phyloP scores from a whole-genome alignment of 257 asterid species.

The Nicotiana obtusifolia region DNA sequence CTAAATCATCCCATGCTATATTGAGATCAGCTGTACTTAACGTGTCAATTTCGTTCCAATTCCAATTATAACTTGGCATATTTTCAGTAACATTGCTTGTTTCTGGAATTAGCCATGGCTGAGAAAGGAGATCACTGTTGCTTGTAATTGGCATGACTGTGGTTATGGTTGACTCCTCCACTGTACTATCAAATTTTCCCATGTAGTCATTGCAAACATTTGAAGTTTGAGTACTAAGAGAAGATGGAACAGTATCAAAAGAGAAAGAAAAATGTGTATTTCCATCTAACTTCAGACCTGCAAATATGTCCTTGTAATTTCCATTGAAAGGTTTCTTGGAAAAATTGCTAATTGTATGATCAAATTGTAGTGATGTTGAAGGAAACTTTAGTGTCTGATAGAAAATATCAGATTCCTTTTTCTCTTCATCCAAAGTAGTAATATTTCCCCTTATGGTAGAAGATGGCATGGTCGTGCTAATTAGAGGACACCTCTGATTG shows the following conservation, averaged over 20 bases:
- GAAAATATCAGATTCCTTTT: constrained; percentile 19
- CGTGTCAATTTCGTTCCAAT: constrained; percentile 34
- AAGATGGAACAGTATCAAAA: not conserved
- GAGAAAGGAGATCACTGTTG: constrained; percentile 9
- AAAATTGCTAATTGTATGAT: not conserved
- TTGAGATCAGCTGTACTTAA: constrained; percentile 38
- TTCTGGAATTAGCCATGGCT: constrained; percentile 38
- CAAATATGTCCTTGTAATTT: not conserved
- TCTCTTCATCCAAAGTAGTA: constrained; percentile 11
- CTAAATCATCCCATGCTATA: constrained; percentile 33
- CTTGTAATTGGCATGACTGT: constrained; percentile 31
- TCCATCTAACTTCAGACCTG: not conserved
- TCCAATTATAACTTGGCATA: constrained; percentile 26
- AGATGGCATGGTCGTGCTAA: not conserved
- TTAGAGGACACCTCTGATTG: not conserved
- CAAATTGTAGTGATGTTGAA: constrained; percentile 21
- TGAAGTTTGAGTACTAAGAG: not conserved
- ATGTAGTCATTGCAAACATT: constrained; percentile 7
- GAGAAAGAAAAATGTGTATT: not conserved
- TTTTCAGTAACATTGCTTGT: constrained; percentile 13
- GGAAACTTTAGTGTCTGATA: constrained; percentile 24
- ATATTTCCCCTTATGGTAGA: not conserved
- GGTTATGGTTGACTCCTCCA: constrained; percentile 40
- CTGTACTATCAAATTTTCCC: constrained; percentile 27
- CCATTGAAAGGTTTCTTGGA: no score